Evolutionary conservation across 73 alveolate genomes (phyloP).

Genomic region (Diophrys appendiculata): DNA sequence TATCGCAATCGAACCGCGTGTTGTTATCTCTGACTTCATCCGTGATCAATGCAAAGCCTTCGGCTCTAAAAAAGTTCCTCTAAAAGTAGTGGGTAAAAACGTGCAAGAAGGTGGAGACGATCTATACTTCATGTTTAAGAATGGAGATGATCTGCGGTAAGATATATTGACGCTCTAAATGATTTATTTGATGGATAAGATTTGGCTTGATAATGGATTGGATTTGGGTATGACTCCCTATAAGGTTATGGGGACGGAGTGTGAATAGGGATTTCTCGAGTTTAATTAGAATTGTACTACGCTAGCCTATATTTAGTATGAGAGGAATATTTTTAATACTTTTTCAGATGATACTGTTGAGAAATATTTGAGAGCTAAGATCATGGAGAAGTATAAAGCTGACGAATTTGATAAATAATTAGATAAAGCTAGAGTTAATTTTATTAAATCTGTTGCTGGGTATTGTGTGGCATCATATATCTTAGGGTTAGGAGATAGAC

Average conservation of each 20-base stretch:
- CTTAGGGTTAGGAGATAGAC: conserved; percentile 96
- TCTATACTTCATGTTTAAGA: conserved; percentile 81
- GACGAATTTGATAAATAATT: conserved; percentile 47
- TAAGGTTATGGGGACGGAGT: conserved; percentile 83
- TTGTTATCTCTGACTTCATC: conserved; percentile 46
- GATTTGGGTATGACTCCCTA: conserved; percentile 79
- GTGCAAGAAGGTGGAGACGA: conserved; percentile 72
- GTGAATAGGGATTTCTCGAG: conserved; percentile 93
- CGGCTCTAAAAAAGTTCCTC: conserved; percentile 61
- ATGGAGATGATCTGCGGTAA: conserved; percentile 88
- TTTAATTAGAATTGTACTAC: conserved; percentile 74
- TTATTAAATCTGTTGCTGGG: conserved; percentile 88
- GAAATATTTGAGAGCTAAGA: conserved; percentile 25
- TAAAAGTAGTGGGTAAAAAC: conserved; percentile 20
- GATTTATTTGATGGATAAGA: conserved; percentile 79
- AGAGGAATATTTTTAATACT: conserved; percentile 65
- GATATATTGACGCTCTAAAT: conserved; percentile 86
- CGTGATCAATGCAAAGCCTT: conserved; percentile 50
- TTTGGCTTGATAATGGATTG: conserved; percentile 81
- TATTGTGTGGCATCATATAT: conserved; percentile 93
- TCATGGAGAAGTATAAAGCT: conserved; percentile 6
- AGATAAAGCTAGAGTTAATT: conserved; percentile 80
- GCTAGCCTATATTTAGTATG: conserved; percentile 77
- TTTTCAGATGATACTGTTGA: conserved; percentile 53
- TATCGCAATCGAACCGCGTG: conserved; percentile 58